A percentile compares a stretch with the other conserved stretches of the same genome.
Evolutionary conservation across 1,284 basidiomycete species (phyloP).

Genomic region (Ganoderma leucocontextum): DNA sequence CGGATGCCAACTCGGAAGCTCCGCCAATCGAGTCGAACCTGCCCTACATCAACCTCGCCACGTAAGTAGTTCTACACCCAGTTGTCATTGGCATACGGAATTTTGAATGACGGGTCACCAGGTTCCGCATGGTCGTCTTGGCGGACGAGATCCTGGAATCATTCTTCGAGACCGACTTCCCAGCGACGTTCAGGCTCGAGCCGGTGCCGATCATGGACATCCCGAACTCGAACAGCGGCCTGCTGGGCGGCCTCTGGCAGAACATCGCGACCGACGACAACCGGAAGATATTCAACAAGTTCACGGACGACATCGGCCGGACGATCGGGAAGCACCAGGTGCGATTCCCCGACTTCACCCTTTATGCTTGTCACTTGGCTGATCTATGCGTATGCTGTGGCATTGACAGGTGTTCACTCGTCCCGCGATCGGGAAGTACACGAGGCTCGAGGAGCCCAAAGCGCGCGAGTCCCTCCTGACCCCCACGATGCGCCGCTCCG

Average conservation of each 20-base stretch:
- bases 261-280: slow-evolving; percentile 90
- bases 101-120: slow-evolving; percentile 41
- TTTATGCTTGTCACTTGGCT: neutral
- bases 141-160: slow-evolving; percentile 95
- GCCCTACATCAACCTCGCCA: slow-evolving; percentile 88
- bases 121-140: slow-evolving; percentile 97
- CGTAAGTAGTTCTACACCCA: slow-evolving; percentile 52
- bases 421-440: slow-evolving; percentile 88
- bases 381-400: neutral
- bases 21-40: slow-evolving; percentile 73
- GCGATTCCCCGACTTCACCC: slow-evolving; percentile 22
- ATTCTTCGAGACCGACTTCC: slow-evolving; percentile 92
- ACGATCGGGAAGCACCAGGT: slow-evolving; percentile 92
- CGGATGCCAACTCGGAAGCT: slow-evolving; percentile 53
- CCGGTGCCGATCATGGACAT: slow-evolving; percentile 72
- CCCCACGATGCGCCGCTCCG: slow-evolving; percentile 66
- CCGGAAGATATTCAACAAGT: slow-evolving; percentile 84
- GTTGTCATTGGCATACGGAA: neutral
- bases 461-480: slow-evolving; percentile 88
- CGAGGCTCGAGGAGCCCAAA: slow-evolving; percentile 85
- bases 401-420: slow-evolving; percentile 67
- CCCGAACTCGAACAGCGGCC: slow-evolving; percentile 62
- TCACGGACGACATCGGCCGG: slow-evolving; percentile 94
- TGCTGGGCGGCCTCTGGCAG: slow-evolving; percentile 88
- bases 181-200: slow-evolving; percentile 87